Conservation (phyloP, 768 basidiomycete species). For the Exsudoporus frostii region DNA sequence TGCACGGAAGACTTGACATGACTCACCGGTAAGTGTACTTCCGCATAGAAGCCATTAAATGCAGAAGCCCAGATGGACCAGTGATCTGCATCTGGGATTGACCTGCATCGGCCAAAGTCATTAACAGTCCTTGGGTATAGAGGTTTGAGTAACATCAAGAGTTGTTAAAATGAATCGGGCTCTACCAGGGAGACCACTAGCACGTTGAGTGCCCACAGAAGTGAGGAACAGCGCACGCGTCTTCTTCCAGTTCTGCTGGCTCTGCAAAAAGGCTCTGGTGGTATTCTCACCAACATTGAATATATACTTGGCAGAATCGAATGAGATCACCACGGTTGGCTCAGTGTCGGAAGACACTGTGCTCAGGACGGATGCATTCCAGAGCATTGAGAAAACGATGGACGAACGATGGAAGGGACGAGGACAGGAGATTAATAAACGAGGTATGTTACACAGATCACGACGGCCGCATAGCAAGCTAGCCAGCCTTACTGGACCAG, state of each 20-base stretch:
- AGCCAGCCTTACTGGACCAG: conserved; percentile 20
- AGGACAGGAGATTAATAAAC: conserved; percentile 1
- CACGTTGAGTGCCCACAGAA: conserved; percentile 55
- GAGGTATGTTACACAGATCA: conserved; percentile 24
- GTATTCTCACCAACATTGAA: conserved; percentile 88
- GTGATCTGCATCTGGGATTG: conserved; percentile 54
- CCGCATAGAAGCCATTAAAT: conserved; percentile 70
- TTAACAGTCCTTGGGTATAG: conserved; percentile 55
- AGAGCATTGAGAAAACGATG: conserved; percentile 41
- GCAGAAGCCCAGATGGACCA: conserved; percentile 72
- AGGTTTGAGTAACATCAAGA: neutral
- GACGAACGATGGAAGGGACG: conserved; percentile 19
- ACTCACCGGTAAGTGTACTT: conserved; percentile 61
- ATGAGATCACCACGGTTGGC: conserved; percentile 69
- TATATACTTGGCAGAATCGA: conserved; percentile 78
- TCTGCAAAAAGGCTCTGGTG: conserved; percentile 69
- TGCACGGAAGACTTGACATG: neutral
- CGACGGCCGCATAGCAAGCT: conserved; percentile 27
- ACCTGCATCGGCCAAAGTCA: conserved; percentile 76
- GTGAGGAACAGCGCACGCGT: conserved; percentile 73
- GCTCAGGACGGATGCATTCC: conserved; percentile 61
- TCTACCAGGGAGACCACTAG: conserved; percentile 73
- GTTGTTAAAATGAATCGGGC: neutral
- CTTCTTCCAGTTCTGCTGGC: conserved; percentile 60
- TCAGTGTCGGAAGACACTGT: conserved; percentile 73